These are phyloP conservation scores for Hypseocharis bilobata DNA, from an alignment of 441 rosid genomes.

Conservation along the genomic window DNA sequence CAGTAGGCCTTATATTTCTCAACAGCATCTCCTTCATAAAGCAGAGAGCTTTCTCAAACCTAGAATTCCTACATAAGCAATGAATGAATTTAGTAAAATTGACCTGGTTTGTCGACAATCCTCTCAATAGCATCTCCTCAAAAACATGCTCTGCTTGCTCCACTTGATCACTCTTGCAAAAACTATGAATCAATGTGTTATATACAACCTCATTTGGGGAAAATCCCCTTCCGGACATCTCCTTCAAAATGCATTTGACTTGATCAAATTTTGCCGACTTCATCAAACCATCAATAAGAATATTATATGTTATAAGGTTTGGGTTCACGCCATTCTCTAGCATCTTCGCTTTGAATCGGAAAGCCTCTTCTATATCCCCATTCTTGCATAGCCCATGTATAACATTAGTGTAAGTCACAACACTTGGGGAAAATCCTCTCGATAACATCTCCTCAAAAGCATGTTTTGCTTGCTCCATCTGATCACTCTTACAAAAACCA, in stretches of 20 bases:
- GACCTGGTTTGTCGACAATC: constrained; percentile 40
- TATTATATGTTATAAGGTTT: constrained; percentile 49
- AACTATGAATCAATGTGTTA: constrained; percentile 61
- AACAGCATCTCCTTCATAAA: constrained; percentile 45
- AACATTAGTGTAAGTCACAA: too few relatives aligned
- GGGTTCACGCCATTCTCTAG: constrained; percentile 36
- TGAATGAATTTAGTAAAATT: constrained; percentile 47
- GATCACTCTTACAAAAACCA: constrained; percentile 49
- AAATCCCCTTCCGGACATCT: constrained; percentile 49
- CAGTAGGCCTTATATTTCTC: constrained; percentile 59
- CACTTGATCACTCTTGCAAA: constrained; percentile 41
- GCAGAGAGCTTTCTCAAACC: constrained; percentile 42
- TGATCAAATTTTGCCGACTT: constrained; percentile 52
- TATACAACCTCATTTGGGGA: constrained; percentile 49
- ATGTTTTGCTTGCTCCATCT: constrained; percentile 39
- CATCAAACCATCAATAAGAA: constrained; percentile 58
- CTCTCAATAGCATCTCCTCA: constrained; percentile 50
- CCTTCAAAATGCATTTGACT: constrained; percentile 44
- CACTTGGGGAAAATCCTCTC: constrained; percentile 35
- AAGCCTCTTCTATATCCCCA: constrained; percentile 48
- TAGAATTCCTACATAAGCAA: constrained; percentile 37
- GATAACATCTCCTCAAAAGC: constrained; percentile 52
- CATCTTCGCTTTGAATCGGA: constrained; percentile 54
- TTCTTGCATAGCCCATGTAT: too few relatives aligned
- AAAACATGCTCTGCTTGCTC: constrained; percentile 43